Evolutionary conservation across 768 basidiomycete species (phyloP), one percentile per base, ranked within the genome.

Genomic region (Tulasnella sp.): DNA sequence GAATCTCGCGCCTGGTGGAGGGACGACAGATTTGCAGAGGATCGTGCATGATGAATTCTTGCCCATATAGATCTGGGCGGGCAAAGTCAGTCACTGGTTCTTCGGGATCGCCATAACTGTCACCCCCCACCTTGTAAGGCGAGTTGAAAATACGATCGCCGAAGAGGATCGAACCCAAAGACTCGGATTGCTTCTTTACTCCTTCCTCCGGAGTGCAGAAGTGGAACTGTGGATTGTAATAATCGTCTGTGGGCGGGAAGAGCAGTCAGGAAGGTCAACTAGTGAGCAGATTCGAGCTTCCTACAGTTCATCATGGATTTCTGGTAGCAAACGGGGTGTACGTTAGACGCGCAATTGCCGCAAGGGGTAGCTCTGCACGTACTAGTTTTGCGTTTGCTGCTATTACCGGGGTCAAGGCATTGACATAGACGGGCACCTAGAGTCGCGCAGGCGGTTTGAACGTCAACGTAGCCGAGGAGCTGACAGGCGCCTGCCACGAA

Each of bases 131-230:
- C 80, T 96, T 89, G 82, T 95, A 98, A 2, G 92, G 93, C 3
- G 94, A 94, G 82, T 92, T 91, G 84, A 95, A 94, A 81, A 99
- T 95, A 80, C 97, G 88, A 86, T 98, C 97, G 20, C 97, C 97
- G 81, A 98, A 98, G n/a, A 99, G 86, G 81, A 98, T 96, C 23
- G 94, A 94, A 7, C 97, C 97, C 37, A 98, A 86, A 1, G 91
- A 92, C 84, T 96, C 96, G 3, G 94, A 92, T 82, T 91, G 91
- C 81, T 89, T 89, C 82, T 89, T 84, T 88, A 13, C 75, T 55
- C 94, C 96, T 26, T 86, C 91, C 57, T 87, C 85, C 35, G 97
- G 97, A 78, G 89, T 82, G 82, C 97, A 99, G 84, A 98, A 98
- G 79, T 90, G 90, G 80, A 98, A 93, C 75, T 87, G 87, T 2